phyloP scores from a whole-genome alignment of 1,139 yeast genomes.

The Wickerhamomyces sp. region DNA sequence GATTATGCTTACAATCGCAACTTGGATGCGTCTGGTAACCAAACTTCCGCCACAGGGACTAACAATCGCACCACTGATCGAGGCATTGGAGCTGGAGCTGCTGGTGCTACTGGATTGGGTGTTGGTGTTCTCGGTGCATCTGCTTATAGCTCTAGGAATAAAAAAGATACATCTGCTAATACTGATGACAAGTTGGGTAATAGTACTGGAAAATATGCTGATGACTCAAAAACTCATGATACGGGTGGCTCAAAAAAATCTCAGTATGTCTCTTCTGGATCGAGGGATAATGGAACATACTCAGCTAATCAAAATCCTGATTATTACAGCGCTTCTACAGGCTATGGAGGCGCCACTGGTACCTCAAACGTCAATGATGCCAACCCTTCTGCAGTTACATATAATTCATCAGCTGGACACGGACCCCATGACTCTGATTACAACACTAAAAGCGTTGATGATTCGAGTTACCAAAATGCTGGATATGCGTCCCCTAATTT shows the following conservation, averaged over 20 bases:
- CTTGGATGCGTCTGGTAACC: slow-evolving; percentile 7
- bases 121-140: not conserved
- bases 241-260: too few species aligned
- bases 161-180: not conserved
- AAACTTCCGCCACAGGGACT: slow-evolving; percentile 1
- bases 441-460: too few species aligned
- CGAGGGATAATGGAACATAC: too few species aligned
- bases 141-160: not conserved
- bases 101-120: not conserved
- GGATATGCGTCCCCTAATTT: not conserved
- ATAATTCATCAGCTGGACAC: too few species aligned
- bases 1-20: too few species aligned
- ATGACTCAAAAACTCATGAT: too few species aligned
- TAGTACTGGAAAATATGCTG: not conserved
- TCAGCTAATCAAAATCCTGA: too few species aligned
- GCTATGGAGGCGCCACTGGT: slow-evolving; percentile 4
- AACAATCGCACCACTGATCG: not conserved
- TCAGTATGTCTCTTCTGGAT: too few species aligned
- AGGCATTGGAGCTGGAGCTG: slow-evolving; percentile 2
- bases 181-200: not conserved
- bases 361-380: too few species aligned
- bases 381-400: too few species aligned
- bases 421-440: too few species aligned
- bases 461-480: not conserved
- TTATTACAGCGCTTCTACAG: too few species aligned